Evolutionary conservation across 148 eudicot species (phyloP), one percentile per base, ranked within the genome.

Genomic region (Nepenthes mirabilis): DNA sequence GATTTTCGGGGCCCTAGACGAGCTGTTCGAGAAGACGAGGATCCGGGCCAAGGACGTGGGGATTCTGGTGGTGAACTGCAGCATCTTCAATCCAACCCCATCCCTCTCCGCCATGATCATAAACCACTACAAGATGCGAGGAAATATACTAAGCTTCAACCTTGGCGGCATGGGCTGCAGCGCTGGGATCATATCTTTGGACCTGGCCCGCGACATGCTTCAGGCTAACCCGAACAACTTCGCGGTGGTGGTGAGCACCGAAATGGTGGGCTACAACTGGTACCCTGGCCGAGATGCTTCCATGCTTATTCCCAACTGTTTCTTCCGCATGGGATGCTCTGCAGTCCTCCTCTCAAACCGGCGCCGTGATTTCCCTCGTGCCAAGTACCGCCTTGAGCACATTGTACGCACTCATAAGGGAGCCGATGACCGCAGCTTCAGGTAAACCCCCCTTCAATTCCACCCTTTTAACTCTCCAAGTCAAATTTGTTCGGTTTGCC

Each of bases 121-220:
- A 43, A 93, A 93, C 58, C 96, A 86, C 65, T 93, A 93, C 65
- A 93, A 93, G 62, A 86, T 93, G 99, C 75, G 99, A 56, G 98
- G 96, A 0, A 93, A 93, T 62, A 81, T 93, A 8, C 67, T 93
- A 67, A 93, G 96, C 56, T 93, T 88, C 67, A 93, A 93, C 64
- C 65, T 93, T 2, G 99, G 99, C 1, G 99, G 99, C 0, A 93
- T 93, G 99, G 99, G 99, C 0, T 93, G 99, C 64, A 93, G 99
- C 53, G 96, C 99, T 0, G 94, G 95, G 34, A 66, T 93, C 49
- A 88, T 93, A 0, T 87, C 80, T 0, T 43, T 93, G 14, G 99
- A 93, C 67, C 63, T 91, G 76, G 97, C 97, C 0, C 73, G 88
- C 1, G 97, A 91, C 66, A 88, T 91, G 97, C 69, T 93, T 9